A percentile compares a stretch with the other conserved stretches of the same genome.
Conservation (phyloP, 306 rosid genomes). For the Begonia loranthoides region DNA sequence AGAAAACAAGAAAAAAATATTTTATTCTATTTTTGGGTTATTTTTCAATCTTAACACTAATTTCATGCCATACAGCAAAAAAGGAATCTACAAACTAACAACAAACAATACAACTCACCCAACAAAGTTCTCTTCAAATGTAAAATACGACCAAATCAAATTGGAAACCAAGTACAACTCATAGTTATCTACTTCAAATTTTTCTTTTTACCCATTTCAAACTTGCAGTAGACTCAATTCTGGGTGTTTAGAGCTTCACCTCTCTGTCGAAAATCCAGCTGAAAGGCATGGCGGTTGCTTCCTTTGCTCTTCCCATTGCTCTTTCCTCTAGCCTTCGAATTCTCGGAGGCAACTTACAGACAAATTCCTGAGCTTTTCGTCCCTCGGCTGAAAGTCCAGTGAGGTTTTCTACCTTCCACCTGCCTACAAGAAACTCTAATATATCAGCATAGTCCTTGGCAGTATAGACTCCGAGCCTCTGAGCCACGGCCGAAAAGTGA, state of each 20-base stretch:
- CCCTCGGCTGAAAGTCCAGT: constrained; percentile 68
- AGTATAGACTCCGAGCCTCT: constrained; percentile 73
- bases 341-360: constrained; percentile 69
- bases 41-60: no score
- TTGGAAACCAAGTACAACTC: no score
- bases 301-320: constrained; percentile 54
- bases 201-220: no score
- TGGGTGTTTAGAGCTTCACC: constrained; percentile 34
- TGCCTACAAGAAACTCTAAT: constrained; percentile 69
- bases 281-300: constrained; percentile 28
- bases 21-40: no score
- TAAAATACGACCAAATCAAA: no score
- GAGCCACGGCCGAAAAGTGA: constrained; percentile 67
- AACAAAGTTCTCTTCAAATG: no score
- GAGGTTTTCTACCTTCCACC: constrained; percentile 66
- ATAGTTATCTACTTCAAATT: no score
- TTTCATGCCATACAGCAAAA: no score
- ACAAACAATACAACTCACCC: no score
- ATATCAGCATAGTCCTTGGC: constrained; percentile 90
- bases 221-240: no score
- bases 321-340: constrained; percentile 78
- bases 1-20: no score
- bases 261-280: constrained; percentile 75
- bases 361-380: constrained; percentile 71
- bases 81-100: no score